Evolutionary conservation across 257 asterid species (phyloP).

Genomic region (Perilla frutescens): DNA sequence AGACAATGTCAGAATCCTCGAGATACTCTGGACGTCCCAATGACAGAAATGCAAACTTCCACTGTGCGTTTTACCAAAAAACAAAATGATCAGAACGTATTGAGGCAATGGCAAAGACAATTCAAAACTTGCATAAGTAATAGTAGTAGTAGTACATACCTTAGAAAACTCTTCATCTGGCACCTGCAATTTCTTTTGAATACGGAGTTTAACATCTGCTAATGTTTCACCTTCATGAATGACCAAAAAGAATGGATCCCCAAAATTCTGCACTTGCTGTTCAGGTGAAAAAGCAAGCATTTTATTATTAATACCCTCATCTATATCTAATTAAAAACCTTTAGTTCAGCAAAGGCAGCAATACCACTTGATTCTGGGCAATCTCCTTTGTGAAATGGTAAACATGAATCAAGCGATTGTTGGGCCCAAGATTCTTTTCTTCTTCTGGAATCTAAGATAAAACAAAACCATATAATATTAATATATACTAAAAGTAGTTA

Average conservation of each 20-base stretch:
- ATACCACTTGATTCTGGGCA: constrained; percentile 87
- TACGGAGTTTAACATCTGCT: constrained; percentile 77
- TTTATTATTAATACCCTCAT: not conserved
- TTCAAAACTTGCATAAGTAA: not conserved
- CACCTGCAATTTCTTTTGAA: constrained; percentile 89
- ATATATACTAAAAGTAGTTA: constrained; percentile 16
- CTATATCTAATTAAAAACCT: constrained; percentile 2
- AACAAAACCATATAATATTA: constrained; percentile 28
- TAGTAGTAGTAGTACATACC: constrained; percentile 45
- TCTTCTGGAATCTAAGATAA: constrained; percentile 81
- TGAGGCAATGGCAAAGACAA: not conserved
- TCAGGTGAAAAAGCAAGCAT: constrained; percentile 17
- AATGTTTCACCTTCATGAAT: constrained; percentile 91
- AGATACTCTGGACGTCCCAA: constrained; percentile 97
- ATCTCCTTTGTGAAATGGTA: constrained; percentile 82
- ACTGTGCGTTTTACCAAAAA: constrained; percentile 50
- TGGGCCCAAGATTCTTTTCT: constrained; percentile 85
- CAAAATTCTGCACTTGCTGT: constrained; percentile 95
- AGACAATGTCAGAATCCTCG: constrained; percentile 79
- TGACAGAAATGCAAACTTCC: constrained; percentile 93
- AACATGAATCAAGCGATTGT: constrained; percentile 80
- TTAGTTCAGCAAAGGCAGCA: constrained; percentile 29
- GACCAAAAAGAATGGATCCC: constrained; percentile 93
- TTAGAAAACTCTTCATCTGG: constrained; percentile 89
- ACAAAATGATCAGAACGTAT: constrained; percentile 22